These are phyloP conservation scores for Lotus japonicus DNA, from an alignment of 306 rosid genomes.

Conservation along the genomic window DNA sequence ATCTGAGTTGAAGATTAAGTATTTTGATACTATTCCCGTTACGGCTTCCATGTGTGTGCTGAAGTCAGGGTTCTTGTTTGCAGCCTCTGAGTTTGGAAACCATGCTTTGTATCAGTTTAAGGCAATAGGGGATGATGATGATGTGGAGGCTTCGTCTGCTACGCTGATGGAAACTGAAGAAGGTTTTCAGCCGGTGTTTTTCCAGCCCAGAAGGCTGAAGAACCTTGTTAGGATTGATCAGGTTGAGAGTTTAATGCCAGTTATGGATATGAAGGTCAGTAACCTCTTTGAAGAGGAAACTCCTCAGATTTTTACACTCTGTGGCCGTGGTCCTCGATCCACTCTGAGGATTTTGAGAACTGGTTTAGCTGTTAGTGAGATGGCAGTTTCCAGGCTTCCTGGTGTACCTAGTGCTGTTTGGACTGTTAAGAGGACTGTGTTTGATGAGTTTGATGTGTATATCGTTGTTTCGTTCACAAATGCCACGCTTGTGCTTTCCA, in stretches of 20 bases:
- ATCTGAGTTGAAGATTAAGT: slow-evolving; percentile 70
- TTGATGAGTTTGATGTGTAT: slow-evolving; percentile 91
- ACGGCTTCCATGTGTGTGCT: slow-evolving; percentile 92
- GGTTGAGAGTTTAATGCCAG: slow-evolving; percentile 90
- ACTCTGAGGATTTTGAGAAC: slow-evolving; percentile 90
- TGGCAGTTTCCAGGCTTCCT: slow-evolving; percentile 99
- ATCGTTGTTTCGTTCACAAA: slow-evolving; percentile 92
- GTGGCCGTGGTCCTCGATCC: slow-evolving; percentile 96
- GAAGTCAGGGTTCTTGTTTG: slow-evolving; percentile 83
- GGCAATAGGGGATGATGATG: slow-evolving; percentile 88
- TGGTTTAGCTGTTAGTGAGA: slow-evolving; percentile 95
- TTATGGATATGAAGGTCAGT: slow-evolving; percentile 86
- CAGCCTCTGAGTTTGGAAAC: slow-evolving; percentile 93
- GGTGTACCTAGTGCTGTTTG: slow-evolving; percentile 94
- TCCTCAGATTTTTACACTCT: slow-evolving; percentile 87
- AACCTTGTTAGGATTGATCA: slow-evolving; percentile 95
- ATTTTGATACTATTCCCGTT: slow-evolving; percentile 92
- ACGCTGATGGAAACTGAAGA: slow-evolving; percentile 81
- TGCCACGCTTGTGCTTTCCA: slow-evolving; percentile 92
- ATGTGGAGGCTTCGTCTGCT: slow-evolving; percentile 85
- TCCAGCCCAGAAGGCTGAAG: slow-evolving; percentile 77
- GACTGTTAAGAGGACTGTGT: slow-evolving; percentile 93
- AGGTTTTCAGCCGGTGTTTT: slow-evolving; percentile 90
- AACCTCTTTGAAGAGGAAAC: slow-evolving; percentile 96
- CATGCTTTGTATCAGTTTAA: slow-evolving; percentile 84